A percentile compares a stretch with the other conserved stretches of the same genome.
Evolutionary conservation across 305 asterid species (phyloP).

Genomic region (Fraxinus velutina): DNA sequence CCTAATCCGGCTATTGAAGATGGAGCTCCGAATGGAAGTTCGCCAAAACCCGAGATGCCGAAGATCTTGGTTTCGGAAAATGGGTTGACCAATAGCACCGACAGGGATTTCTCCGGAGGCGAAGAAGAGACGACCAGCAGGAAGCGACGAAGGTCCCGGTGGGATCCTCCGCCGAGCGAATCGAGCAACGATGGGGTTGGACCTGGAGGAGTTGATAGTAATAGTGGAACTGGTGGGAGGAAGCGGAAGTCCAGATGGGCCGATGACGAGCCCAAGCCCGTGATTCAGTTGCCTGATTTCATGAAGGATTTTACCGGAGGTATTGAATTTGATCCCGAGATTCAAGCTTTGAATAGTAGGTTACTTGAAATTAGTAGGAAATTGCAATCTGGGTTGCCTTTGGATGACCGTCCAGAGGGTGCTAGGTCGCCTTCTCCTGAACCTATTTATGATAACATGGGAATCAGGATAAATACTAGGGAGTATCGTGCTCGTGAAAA

Average conservation of each 20-base stretch:
- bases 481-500: slow-evolving; percentile 89
- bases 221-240: slow-evolving; percentile 51
- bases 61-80: too few species aligned
- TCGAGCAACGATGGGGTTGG: slow-evolving; percentile 42
- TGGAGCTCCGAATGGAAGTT: too few species aligned
- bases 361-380: slow-evolving; percentile 80
- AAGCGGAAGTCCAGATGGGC: slow-evolving; percentile 97
- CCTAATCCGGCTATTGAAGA: too few species aligned
- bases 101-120: slow-evolving; percentile 72
- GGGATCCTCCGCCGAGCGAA: slow-evolving; percentile 88
- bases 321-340: slow-evolving; percentile 88
- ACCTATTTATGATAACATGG: slow-evolving; percentile 83
- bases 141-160: slow-evolving; percentile 64
- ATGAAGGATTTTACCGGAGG: slow-evolving; percentile 87
- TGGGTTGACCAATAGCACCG: slow-evolving; percentile 52
- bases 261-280: slow-evolving; percentile 77
- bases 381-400: slow-evolving; percentile 76
- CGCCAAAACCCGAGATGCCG: too few species aligned
- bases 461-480: slow-evolving; percentile 82
- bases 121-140: slow-evolving; percentile 88
- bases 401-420: slow-evolving; percentile 85
- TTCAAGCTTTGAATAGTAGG: slow-evolving; percentile 77
- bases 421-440: slow-evolving; percentile 98
- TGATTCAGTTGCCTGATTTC: slow-evolving; percentile 78
- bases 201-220: slow-evolving; percentile 35